Evolutionary conservation across 805 yeast species (phyloP), one percentile per base, ranked within the genome.

Genomic region (Spencermartinsiella europaea): DNA sequence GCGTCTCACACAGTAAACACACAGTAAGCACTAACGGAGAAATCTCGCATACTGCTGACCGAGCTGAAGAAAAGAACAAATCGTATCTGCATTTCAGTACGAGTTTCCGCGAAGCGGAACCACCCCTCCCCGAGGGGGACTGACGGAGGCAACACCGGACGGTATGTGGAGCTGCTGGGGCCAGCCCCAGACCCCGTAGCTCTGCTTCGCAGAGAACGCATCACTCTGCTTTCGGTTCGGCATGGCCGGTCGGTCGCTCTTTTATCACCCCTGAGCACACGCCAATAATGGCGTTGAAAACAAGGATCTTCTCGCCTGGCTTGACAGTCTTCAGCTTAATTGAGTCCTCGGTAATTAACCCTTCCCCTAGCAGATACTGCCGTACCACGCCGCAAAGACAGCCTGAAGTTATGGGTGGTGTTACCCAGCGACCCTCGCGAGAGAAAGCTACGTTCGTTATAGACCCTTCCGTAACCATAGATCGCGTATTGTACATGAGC

Each of bases 261-360:
- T n/a, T 25, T 7, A 25, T 25, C 12, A 38, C 14, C 44, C 57
- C 54, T 16, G 35, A 14, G 21, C 50, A 42, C 16, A 86, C 83
- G 2, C 99, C 99, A 67, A 80, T 77, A 3, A 91, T 73, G 5
- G 88, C 96, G 65, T 91, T 91, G 62, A 88, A 81, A 20, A 91
- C 57, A 31, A 93, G 60, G 1, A 90, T 74, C 31, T 76, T 79
- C 47, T 81, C 88, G 3, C 95, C 95, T n/a, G 64, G 62, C 27
- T 61, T 57, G 2, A 91, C 55, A n/a, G 75, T 75, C 10, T 67
- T 62, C 19, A 71, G 58, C 1, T 60, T 55, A 3, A 85, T 61
- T 1, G 71, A 72, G 21, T 72, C 77, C 59, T 84, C 91, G 38
- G 68, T 66, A 2, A 86, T 65, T 25, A 70, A 58, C 2, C 76